These are phyloP conservation scores for Chenopodium quinoa DNA, from an alignment of 148 eudicot genomes.

Conservation along the genomic window DNA sequence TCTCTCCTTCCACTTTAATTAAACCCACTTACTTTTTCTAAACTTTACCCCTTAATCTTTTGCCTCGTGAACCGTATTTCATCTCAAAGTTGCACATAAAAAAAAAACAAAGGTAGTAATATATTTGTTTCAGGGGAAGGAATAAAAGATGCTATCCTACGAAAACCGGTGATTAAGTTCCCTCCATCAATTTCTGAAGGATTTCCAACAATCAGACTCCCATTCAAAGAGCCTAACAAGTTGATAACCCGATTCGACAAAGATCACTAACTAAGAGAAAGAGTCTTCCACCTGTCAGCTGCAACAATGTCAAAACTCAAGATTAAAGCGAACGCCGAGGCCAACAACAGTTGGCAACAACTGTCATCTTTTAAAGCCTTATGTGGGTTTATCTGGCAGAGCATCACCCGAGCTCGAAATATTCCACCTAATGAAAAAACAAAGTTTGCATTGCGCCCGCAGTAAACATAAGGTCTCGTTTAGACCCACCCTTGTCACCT, in stretches of 20 bases:
- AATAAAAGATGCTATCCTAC: background rate
- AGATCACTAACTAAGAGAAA: background rate
- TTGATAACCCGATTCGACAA: background rate
- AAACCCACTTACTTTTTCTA: too few species aligned
- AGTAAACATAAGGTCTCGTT: slow-evolving; percentile 10
- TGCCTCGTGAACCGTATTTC: too few species aligned
- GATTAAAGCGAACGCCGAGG: slow-evolving; percentile 13
- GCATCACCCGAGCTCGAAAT: slow-evolving; percentile 25
- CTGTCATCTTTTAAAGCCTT: slow-evolving; percentile 27
- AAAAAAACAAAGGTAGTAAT: background rate
- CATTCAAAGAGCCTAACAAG: background rate
- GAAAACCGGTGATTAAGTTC: background rate
- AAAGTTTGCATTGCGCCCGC: background rate
- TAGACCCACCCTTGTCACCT: slow-evolving; percentile 22
- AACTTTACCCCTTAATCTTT: too few species aligned
- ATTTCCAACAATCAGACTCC: slow-evolving; percentile 5
- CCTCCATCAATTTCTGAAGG: background rate
- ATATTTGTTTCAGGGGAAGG: background rate
- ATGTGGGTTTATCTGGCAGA: slow-evolving; percentile 26
- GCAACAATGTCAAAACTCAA: slow-evolving; percentile 20
- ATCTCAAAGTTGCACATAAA: too few species aligned
- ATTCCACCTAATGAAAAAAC: slow-evolving; percentile 8
- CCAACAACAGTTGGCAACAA: background rate
- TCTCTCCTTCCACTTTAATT: too few species aligned
- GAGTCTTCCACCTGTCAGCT: slow-evolving; percentile 16